These are phyloP conservation scores for Phytopythium ostracodes DNA, from an alignment of 352 stramenopile species.

Conservation along the genomic window DNA sequence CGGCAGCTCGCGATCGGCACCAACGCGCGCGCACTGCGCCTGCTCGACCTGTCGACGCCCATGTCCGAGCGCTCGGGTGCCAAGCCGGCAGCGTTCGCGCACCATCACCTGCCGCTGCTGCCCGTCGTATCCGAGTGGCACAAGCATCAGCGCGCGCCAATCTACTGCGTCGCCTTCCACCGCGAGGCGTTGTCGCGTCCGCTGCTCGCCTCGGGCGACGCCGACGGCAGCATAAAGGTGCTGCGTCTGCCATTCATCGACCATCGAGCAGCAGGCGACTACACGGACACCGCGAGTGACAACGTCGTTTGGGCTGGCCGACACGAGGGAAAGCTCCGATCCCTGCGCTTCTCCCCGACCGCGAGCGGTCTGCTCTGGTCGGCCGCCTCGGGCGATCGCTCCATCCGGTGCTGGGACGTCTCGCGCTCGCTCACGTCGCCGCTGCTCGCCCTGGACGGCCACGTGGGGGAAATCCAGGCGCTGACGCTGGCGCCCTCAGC, in stretches of 20 bases:
- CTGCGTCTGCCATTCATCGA: conserved; percentile 10
- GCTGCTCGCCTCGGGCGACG: conserved; percentile 52
- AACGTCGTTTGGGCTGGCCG: conserved; percentile 18
- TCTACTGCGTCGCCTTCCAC: conserved; percentile 56
- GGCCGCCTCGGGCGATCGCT: conserved; percentile 33
- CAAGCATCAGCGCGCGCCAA: conserved; percentile 52
- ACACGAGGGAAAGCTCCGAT: conserved; percentile 42
- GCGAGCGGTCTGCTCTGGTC: conserved; percentile 26
- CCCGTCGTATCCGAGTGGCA: conserved; percentile 50
- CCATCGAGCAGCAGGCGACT: background rate
- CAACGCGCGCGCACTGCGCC: conserved; percentile 47
- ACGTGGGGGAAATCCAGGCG: conserved; percentile 62
- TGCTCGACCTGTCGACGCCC: conserved; percentile 43
- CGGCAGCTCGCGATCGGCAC: conserved; percentile 52
- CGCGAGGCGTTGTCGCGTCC: conserved; percentile 1
- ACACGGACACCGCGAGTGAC: conserved; percentile 4
- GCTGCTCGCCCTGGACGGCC: conserved; percentile 42
- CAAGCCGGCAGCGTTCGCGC: conserved; percentile 6
- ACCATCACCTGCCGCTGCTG: conserved; percentile 36
- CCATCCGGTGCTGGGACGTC: conserved; percentile 57
- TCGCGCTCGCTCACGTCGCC: conserved; percentile 10
- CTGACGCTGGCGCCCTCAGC: conserved; percentile 22
- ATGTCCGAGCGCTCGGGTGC: conserved; percentile 5
- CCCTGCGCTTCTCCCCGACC: conserved; percentile 34
- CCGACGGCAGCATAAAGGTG: conserved; percentile 58